Conservation (phyloP, 176 grass and related monocot genomes). For the Saccharum officinarum region DNA sequence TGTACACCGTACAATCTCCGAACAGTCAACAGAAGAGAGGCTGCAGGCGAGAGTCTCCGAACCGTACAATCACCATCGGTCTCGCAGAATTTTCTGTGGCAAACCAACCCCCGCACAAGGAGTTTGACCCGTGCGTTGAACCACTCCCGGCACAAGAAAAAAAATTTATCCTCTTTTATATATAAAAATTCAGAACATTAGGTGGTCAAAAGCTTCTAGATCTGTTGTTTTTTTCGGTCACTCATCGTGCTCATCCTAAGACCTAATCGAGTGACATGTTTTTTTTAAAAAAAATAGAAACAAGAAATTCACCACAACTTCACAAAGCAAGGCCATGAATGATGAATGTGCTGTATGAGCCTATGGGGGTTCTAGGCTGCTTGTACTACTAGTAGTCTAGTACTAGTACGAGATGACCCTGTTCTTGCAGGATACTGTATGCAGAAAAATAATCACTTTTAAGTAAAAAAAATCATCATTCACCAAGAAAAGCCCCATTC, state of each 20-base stretch:
- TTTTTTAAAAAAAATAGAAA: neutral
- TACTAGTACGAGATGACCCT: neutral
- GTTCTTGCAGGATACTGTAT: neutral
- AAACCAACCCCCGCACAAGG: constrained; percentile 33
- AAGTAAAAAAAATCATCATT: neutral
- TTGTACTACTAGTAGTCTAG: neutral
- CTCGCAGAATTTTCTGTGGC: constrained; percentile 7
- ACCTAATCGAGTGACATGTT: neutral
- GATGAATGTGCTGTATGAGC: neutral
- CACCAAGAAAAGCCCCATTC: neutral
- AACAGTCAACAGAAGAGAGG: constrained; percentile 21
- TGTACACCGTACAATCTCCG: neutral
- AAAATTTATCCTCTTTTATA: neutral
- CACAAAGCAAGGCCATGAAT: neutral
- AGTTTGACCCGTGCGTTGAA: constrained; percentile 41
- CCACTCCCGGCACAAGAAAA: neutral
- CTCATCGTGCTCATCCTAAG: neutral
- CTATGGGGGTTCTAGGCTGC: neutral
- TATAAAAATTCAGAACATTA: neutral
- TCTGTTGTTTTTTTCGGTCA: constrained; percentile 7
- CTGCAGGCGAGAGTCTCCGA: neutral
- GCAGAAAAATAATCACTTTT: neutral
- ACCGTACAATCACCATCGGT: neutral
- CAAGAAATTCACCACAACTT: neutral
- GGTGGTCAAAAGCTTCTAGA: constrained; percentile 37